A percentile compares a stretch with the other conserved stretches of the same genome.
Conservation (phyloP, 306 rosid genomes). For the Cucurbita ficifolia region DNA sequence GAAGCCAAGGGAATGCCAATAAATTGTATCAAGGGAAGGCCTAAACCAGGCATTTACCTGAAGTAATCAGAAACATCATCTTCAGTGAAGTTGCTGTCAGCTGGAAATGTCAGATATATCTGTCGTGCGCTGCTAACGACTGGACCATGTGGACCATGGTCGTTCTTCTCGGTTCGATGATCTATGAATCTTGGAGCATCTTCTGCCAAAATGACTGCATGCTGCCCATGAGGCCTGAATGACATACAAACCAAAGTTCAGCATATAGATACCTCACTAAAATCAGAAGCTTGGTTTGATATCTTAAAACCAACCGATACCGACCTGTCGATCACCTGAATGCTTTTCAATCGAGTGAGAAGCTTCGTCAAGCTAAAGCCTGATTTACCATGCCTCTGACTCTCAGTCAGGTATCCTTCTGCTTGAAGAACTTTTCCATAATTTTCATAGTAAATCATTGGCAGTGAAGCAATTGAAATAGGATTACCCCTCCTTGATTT, state of each 20-base stretch:
- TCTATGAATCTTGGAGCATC: constrained; percentile 38
- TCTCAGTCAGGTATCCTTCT: constrained; percentile 78
- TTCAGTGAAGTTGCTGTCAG: constrained; percentile 71
- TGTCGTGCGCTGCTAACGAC: constrained; percentile 61
- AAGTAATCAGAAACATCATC: constrained; percentile 74
- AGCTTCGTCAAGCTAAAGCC: constrained; percentile 81
- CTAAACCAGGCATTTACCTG: constrained; percentile 19
- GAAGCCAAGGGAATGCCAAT: neutral
- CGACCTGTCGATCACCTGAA: constrained; percentile 73
- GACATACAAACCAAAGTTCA: neutral
- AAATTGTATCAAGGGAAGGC: neutral
- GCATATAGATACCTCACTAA: neutral
- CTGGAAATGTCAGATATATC: constrained; percentile 78
- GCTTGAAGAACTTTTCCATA: constrained; percentile 68
- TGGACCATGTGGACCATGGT: constrained; percentile 44
- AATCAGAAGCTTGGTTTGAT: neutral
- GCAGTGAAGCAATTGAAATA: constrained; percentile 75
- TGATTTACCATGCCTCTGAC: constrained; percentile 80
- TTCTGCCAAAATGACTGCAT: constrained; percentile 58
- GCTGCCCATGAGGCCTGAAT: constrained; percentile 88
- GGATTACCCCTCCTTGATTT: constrained; percentile 52
- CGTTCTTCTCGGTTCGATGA: constrained; percentile 24
- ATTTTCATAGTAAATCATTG: constrained; percentile 60
- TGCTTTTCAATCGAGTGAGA: constrained; percentile 43
- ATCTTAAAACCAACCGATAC: neutral